Percentiles rank a stretch among this genome's conserved stretches.
phyloP scores from a whole-genome alignment of 495 filamentous ascomycete species.

The Glarea lozoyensis region DNA sequence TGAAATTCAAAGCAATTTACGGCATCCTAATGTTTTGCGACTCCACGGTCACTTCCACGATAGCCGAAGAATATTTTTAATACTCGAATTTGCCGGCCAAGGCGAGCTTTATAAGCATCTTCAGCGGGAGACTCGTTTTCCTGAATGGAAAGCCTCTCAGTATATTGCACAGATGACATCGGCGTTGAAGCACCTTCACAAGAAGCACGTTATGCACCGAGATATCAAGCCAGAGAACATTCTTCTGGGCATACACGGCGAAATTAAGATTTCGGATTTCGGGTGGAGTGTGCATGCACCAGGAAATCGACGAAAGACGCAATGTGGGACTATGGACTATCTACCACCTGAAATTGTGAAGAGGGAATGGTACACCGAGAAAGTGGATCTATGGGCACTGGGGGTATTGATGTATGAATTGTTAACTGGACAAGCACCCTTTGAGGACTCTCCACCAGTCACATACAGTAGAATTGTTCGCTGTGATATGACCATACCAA shows the following conservation, averaged over 20 bases:
- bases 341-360: slow-evolving; percentile 96
- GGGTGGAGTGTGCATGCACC: slow-evolving; percentile 98
- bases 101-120: slow-evolving; percentile 98
- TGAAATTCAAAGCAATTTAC: slow-evolving; percentile 92
- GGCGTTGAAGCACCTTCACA: slow-evolving; percentile 84
- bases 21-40: slow-evolving; percentile 91
- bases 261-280: slow-evolving; percentile 98
- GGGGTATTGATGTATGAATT: slow-evolving; percentile 95
- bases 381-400: slow-evolving; percentile 89
- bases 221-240: slow-evolving; percentile 99
- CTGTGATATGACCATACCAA: slow-evolving; percentile 86
- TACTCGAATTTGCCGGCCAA: slow-evolving; percentile 90
- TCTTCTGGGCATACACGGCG: slow-evolving; percentile 90
- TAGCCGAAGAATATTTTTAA: slow-evolving; percentile 89
- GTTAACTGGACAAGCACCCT: slow-evolving; percentile 88
- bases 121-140: slow-evolving; percentile 76
- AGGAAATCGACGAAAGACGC: slow-evolving; percentile 85
- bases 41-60: slow-evolving; percentile 97
- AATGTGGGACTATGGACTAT: slow-evolving; percentile 97
- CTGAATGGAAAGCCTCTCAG: slow-evolving; percentile 92
- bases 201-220: slow-evolving; percentile 96
- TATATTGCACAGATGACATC: slow-evolving; percentile 99
- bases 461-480: slow-evolving; percentile 80
- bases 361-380: slow-evolving; percentile 72
- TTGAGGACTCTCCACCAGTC: slow-evolving; percentile 91